A percentile compares a stretch with the other conserved stretches of the same genome.
Conservation (phyloP, 257 asterid genomes). For the Capsicum rhomboideum region DNA sequence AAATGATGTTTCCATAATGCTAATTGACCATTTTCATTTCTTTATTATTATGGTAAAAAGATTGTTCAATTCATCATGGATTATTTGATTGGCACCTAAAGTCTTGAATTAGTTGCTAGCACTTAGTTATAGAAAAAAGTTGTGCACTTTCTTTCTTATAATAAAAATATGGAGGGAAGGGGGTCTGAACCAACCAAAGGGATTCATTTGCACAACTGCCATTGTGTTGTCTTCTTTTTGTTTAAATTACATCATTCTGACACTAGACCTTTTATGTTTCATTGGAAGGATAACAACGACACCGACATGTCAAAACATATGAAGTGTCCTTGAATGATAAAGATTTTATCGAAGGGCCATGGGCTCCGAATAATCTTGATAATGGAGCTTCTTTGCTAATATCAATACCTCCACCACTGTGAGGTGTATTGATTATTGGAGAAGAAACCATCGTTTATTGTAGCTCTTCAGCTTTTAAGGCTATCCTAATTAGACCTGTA, state of each 20-base stretch:
- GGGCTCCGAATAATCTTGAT: constrained; percentile 88
- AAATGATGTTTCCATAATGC: not conserved
- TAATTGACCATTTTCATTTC: not conserved
- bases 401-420: constrained; percentile 81
- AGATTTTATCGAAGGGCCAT: constrained; percentile 85
- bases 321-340: constrained; percentile 79
- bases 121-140: not conserved
- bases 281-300: constrained; percentile 66
- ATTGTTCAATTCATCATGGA: not conserved
- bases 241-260: not conserved
- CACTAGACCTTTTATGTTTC: not conserved
- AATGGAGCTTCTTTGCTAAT: constrained; percentile 85
- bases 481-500: constrained; percentile 77
- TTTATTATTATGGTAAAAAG: not conserved
- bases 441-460: constrained; percentile 85
- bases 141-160: not conserved
- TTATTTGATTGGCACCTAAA: not conserved
- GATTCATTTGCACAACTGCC: not conserved
- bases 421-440: constrained; percentile 83
- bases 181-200: not conserved
- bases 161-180: not conserved
- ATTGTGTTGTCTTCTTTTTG: not conserved
- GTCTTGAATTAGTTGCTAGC: not conserved
- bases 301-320: constrained; percentile 84
- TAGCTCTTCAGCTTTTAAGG: constrained; percentile 71